Evolutionary conservation across 176 grass and related monocot species (phyloP).

Genomic region (Neostapfia colusana): DNA sequence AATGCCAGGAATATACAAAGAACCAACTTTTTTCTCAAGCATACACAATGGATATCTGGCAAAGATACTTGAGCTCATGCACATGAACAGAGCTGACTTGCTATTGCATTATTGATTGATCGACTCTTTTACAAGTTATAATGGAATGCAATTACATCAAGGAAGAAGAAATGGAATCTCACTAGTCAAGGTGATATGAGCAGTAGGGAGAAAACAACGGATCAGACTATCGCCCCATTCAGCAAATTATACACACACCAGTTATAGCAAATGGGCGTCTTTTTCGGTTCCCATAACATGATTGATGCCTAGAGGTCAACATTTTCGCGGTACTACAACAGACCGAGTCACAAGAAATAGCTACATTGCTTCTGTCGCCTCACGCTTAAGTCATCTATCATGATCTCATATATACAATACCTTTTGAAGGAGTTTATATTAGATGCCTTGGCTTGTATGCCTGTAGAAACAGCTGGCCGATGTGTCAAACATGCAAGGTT

Average conservation of each 20-base stretch:
- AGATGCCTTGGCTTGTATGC: conserved; percentile 30
- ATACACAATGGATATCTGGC: background rate
- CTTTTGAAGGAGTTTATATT: conserved; percentile 10
- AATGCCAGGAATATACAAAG: background rate
- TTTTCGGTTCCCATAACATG: background rate
- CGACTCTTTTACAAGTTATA: conserved; percentile 36
- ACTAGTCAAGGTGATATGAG: background rate
- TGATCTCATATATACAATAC: conserved; percentile 55
- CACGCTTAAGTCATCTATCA: conserved; percentile 37
- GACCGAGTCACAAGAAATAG: conserved; percentile 30
- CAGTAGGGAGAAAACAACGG: background rate
- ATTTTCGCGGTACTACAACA: conserved; percentile 27
- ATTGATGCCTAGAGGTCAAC: background rate
- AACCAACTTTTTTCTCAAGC: background rate
- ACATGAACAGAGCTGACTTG: background rate
- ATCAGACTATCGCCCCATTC: conserved; percentile 11
- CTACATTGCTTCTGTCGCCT: conserved; percentile 45
- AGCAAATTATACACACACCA: conserved; percentile 3
- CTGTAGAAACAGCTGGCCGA: conserved; percentile 44
- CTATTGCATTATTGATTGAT: conserved; percentile 24
- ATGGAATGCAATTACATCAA: conserved; percentile 20
- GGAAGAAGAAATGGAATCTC: conserved; percentile 9
- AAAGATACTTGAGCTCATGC: background rate
- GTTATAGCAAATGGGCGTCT: conserved; percentile 7
- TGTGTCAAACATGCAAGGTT: conserved; percentile 4